Evolutionary conservation across 345 rosid genomes (phyloP), one percentile per base, ranked within the genome.

Genomic region (Syzygium aromaticum): DNA sequence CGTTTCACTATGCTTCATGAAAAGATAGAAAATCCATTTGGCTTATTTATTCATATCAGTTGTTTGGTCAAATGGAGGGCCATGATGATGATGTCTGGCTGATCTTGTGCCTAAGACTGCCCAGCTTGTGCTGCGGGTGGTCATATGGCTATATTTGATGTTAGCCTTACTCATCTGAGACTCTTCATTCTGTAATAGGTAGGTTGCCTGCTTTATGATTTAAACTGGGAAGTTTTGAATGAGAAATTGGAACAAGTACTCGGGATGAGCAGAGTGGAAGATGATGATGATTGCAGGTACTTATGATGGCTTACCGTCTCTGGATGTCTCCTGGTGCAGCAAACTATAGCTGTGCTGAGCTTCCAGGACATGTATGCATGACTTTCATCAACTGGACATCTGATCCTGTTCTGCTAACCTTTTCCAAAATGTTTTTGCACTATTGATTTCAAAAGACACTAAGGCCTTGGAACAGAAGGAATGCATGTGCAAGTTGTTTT

Each of bases 121-220:
- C 93, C 94, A 89, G 94, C 89, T 89, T 84, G 46, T 88, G 93
- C 94, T 91, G 95, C 77, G 54, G 95, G 94, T 92, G 91, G 94
- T 88, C 91, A 83, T 91, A 40, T 80, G 90, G 89, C 87, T 82
- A 87, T 64, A 93, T 87, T 77, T 94, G 95, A 93, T 93, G 91
- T 85, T 77, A 88, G 94, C 94, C 97, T 94, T 93, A 93, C 95
- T 94, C 95, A 94, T 92, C 95, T 93, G 97, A 93, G 91, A 90
- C 91, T 86, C 88, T 88, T 85, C 87, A 59, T 86, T n/a, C 67
- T 64, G 5, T 54, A 28, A 22, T 28, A 56, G 3, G 43, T 73
- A 73, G 80, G 82, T 19, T 73, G 82, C 49, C 49, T 73, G 82
- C 22, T 33, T 86, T 25, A 21, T 73, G 49, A 38, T 73, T 73